phyloP scores from a whole-genome alignment of 2,329 filamentous ascomycete species.

The Huntiella savannae region DNA sequence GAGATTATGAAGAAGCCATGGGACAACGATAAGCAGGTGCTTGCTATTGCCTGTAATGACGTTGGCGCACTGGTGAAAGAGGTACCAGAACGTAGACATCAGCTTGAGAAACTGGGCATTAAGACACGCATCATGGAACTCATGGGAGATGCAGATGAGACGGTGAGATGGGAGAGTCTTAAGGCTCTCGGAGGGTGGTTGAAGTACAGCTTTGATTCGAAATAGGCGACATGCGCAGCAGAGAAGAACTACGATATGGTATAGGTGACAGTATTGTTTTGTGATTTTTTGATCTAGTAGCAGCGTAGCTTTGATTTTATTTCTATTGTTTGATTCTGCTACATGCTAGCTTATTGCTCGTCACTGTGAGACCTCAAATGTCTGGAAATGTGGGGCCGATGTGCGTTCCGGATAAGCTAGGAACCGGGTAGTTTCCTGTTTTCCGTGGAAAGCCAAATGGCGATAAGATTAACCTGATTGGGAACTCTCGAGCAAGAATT shows the following conservation, averaged over 20 bases:
- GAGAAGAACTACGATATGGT: neutral
- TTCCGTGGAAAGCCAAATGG: constrained; percentile 7
- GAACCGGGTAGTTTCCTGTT: constrained; percentile 1
- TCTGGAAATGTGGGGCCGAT: neutral
- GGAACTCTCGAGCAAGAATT: no score
- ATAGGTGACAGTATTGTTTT: neutral
- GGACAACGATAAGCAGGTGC: constrained; percentile 67
- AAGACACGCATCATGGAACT: constrained; percentile 84
- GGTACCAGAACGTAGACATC: constrained; percentile 62
- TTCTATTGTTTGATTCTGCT: neutral
- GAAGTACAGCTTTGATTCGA: constrained; percentile 40
- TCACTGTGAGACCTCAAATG: neutral
- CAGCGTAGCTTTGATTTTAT: constrained; percentile 1
- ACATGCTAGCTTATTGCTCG: neutral
- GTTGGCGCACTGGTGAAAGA: constrained; percentile 77
- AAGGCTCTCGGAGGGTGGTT: constrained; percentile 54
- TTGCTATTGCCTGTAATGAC: constrained; percentile 87
- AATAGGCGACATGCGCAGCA: constrained; percentile 11
- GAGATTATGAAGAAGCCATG: constrained; percentile 60
- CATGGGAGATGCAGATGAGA: constrained; percentile 78
- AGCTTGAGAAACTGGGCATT: constrained; percentile 66
- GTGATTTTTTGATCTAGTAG: neutral
- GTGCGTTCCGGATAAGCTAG: neutral
- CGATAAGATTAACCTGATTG: neutral
- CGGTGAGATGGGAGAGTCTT: constrained; percentile 81